These are phyloP conservation scores for Colletotrichum eleusines DNA, from an alignment of 2,329 filamentous ascomycete genomes.

Conservation along the genomic window DNA sequence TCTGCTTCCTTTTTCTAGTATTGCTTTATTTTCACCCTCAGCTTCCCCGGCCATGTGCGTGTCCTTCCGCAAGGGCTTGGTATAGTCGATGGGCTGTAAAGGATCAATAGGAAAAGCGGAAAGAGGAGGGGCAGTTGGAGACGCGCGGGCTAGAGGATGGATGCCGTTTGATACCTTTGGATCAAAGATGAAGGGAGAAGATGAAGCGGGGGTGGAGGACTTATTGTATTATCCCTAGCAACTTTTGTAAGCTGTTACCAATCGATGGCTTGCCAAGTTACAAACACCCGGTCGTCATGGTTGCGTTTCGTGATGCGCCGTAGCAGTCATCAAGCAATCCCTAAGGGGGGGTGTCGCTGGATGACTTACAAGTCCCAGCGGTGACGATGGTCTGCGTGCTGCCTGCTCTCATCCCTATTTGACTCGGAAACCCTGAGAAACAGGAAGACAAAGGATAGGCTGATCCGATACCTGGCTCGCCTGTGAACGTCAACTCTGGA, in stretches of 20 bases:
- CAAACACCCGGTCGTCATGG: background rate
- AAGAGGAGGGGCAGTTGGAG: background rate
- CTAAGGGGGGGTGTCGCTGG: no score
- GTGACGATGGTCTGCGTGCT: no score
- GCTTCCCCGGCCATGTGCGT: background rate
- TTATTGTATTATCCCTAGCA: slow-evolving; percentile 30
- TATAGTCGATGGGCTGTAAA: background rate
- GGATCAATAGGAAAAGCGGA: background rate
- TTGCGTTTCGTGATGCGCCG: no score
- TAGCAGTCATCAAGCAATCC: no score
- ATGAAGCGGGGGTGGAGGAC: background rate
- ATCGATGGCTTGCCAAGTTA: slow-evolving; percentile 34
- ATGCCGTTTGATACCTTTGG: slow-evolving; percentile 3
- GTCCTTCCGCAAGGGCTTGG: background rate
- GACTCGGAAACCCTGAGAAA: background rate
- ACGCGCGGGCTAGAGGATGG: background rate
- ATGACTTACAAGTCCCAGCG: no score
- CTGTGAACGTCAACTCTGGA: no score
- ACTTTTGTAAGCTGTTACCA: slow-evolving; percentile 31
- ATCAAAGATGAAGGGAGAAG: slow-evolving; percentile 15
- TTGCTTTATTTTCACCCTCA: slow-evolving; percentile 1
- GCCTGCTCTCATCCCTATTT: no score
- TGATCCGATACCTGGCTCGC: background rate
- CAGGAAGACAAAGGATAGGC: background rate
- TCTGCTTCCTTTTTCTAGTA: background rate